Base-by-base conservation (phyloP, 768 basidiomycete genomes). In the Phylloporus arenicola region DNA sequence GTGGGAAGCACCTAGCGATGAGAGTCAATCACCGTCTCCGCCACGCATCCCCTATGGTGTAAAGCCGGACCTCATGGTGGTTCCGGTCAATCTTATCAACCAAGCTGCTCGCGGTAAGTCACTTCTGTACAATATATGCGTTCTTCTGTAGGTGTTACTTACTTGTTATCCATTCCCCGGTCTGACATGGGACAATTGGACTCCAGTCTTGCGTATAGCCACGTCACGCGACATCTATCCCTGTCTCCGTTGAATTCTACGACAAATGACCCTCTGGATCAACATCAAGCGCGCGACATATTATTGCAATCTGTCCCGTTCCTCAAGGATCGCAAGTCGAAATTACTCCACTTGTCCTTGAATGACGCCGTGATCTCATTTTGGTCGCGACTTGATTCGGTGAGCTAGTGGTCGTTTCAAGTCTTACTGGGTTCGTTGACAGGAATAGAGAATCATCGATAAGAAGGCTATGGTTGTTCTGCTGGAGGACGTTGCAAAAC, bases 71-170 rank as follows among this genome's bases (percentile, higher is more conserved):
- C 59, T 75, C 39, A 77, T 84, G 53, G 37, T 47, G 7, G 64
- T 85, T 16, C 82, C 83, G 20, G 45, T 61, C 14, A 65, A 68
- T 1, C 70, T 82, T 59, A 52, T 80, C 3, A 72, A 70, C 40
- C 69, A 72, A 17, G 52, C 68, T 34, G 64, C 69, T 9, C 61
- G 54, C 4, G 64, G 72, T 1, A 68, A 75, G 6, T 64, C 76
- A 0, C 68, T 92, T 13, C 57, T 84, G 2, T 89, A 86, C 59
- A 93, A 92, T 52, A 68, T 88, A 25, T 76, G 76, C 34, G 80
- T 82, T 8, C 65, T 89, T 22, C 75, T 78, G 90, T 91, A 61
- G 40, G 87, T 74, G 25, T 16, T 10, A 13, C 11, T 43, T 31
- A 10, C 29, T 30, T n/a, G n/a, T n/a, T n/a, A 11, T 17, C 24